These are phyloP conservation scores for Didymella glomerata DNA, from an alignment of 2,329 filamentous ascomycete genomes.

Conservation along the genomic window DNA sequence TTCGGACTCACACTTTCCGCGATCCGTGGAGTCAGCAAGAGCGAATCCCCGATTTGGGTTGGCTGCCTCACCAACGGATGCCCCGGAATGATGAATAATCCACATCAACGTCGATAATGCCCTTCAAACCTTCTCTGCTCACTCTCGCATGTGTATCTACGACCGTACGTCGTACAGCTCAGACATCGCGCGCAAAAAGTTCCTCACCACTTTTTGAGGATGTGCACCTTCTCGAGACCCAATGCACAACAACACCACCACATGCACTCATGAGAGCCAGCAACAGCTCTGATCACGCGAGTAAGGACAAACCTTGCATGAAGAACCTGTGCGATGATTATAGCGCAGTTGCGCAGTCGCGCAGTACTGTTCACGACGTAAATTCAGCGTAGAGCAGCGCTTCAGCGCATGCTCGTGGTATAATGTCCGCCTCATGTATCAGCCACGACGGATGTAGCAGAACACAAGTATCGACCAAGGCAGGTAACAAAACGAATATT, in stretches of 20 bases:
- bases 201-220: neutral
- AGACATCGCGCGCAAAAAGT: neutral
- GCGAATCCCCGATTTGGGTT: conserved; percentile 4
- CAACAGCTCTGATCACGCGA: neutral
- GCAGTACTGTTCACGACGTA: neutral
- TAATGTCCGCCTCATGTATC: neutral
- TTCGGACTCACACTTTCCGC: conserved; percentile 12
- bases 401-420: neutral
- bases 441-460: neutral
- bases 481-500: neutral
- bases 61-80: conserved; percentile 4
- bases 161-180: neutral
- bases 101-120: conserved; percentile 1
- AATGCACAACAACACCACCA: too few relatives aligned
- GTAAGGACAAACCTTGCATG: neutral
- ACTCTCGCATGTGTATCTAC: neutral
- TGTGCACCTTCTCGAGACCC: neutral
- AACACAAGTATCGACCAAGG: neutral
- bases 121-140: conserved; percentile 1
- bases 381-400: neutral
- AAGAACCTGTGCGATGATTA: neutral
- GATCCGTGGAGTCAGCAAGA: conserved; percentile 11
- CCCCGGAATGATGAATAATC: conserved; percentile 19
- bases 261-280: neutral
- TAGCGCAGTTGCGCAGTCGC: neutral